Evolutionary conservation across 768 basidiomycete species (phyloP), one percentile per base, ranked within the genome.

Genomic region (Leccinum truebloodii): DNA sequence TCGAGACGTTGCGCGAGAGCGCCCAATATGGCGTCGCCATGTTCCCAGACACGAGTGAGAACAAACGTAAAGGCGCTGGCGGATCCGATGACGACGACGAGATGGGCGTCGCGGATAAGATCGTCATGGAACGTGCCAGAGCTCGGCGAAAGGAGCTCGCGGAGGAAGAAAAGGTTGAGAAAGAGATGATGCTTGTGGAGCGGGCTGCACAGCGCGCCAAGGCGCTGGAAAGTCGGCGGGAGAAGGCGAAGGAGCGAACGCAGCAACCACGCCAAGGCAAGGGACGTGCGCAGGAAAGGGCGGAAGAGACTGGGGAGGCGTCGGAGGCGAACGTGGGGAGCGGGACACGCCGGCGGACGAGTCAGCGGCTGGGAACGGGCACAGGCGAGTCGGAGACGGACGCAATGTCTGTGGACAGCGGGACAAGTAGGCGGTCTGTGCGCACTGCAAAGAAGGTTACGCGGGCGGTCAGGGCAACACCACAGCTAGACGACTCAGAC

Each of bases 11-110:
- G 53, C 81, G 85, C 30, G 87, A 91, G 51, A 95, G 94, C 60
- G 82, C 88, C 1, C 83, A 83, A 37, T 97, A 94, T 69, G 95
- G 95, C 0, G 87, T 88, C 8, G 86, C 88, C 6, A 90, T 91
- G 86, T 95, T 94, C 71, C 90, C 92, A 0, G 80, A 77, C 32
- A 76, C 79, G 10, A 64, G 71, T 49, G 69, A 68, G 26, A 63
- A 58, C 51, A 68, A 65, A 46, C 67, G 59, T 18, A 62, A 66
- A 5, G 80, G 75, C 3, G 79, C 76, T 3, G 79, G 77, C 30
- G 72, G 77, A 37, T 72, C 67, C 62, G 49, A 46, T 12, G 78
- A 70, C 8, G 76, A 69, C 26, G 72, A 62, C 14, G 73, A 69
- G 53, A 67, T 69, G 69, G 70, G 60, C 4, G 69, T 70, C 13